phyloP scores from a whole-genome alignment of 176 grass and related monocot genomes.

The Cocos nucifera region DNA sequence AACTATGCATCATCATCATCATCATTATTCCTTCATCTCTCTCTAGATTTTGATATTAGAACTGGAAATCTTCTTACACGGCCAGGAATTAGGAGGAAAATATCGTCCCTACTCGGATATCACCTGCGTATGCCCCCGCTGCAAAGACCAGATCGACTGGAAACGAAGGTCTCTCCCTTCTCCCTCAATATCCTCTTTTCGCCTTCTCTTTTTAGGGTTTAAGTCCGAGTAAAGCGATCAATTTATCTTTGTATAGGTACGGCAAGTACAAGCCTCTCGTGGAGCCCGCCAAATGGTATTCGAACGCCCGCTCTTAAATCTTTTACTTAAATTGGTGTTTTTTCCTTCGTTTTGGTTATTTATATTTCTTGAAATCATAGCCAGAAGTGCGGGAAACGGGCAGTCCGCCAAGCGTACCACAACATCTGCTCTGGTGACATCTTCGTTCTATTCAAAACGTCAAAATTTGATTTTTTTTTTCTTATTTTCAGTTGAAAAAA shows the following conservation, averaged over 20 bases:
- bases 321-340: neutral
- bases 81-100: conserved; percentile 75
- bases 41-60: neutral
- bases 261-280: conserved; percentile 80
- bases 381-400: conserved; percentile 76
- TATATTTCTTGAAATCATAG: conserved; percentile 26
- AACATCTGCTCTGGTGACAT: conserved; percentile 66
- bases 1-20: conserved; percentile 6
- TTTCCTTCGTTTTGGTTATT: neutral
- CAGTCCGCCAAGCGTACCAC: conserved; percentile 72
- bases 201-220: neutral
- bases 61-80: no score
- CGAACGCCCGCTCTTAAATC: neutral
- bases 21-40: neutral
- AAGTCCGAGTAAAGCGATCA: neutral
- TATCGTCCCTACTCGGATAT: conserved; percentile 63
- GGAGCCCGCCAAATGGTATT: conserved; percentile 78
- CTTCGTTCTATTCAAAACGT: neutral
- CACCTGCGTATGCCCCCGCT: conserved; percentile 87
- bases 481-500: no score
- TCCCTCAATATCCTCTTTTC: neutral
- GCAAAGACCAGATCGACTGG: conserved; percentile 96
- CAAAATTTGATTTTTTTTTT: neutral
- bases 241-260: conserved; percentile 40
- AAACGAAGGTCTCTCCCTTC: conserved; percentile 54